Conservation (phyloP, 192 early-diverging fungal genomes). For the Podila clonocystis region DNA sequence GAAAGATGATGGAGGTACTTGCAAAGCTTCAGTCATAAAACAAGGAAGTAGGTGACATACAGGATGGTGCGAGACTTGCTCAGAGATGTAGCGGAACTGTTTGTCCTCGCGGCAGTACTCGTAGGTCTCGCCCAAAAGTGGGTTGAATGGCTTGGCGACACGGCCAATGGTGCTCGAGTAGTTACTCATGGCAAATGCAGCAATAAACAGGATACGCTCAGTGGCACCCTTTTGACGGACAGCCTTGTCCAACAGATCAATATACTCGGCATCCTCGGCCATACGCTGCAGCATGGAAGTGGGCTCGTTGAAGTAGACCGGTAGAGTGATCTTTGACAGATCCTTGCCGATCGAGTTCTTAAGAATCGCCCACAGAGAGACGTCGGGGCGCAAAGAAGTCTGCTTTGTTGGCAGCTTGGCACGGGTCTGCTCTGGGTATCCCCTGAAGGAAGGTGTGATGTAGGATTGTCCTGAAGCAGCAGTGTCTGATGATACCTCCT, state of each 20-base stretch:
- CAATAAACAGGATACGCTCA: conserved; percentile 80
- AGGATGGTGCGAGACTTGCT: conserved; percentile 92
- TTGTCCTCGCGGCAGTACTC: conserved; percentile 86
- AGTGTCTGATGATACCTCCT: not conserved
- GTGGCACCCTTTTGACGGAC: conserved; percentile 64
- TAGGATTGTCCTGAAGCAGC: conserved; percentile 13
- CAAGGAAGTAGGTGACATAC: conserved; percentile 47
- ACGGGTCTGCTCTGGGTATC: conserved; percentile 55
- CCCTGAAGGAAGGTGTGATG: conserved; percentile 49
- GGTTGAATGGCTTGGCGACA: conserved; percentile 92
- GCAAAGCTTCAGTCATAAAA: not conserved
- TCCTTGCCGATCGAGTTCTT: conserved; percentile 91
- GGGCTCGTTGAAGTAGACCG: conserved; percentile 92
- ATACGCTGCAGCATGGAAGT: conserved; percentile 87
- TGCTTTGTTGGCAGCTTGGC: conserved; percentile 60
- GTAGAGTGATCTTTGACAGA: conserved; percentile 83
- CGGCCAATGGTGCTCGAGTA: conserved; percentile 83
- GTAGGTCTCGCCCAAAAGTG: conserved; percentile 89
- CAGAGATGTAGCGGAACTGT: conserved; percentile 82
- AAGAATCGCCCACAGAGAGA: conserved; percentile 87
- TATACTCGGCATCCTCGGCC: conserved; percentile 89
- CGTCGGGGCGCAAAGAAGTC: conserved; percentile 65
- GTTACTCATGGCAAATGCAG: conserved; percentile 90
- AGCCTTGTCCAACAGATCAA: conserved; percentile 83
- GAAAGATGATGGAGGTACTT: not conserved